These are phyloP conservation scores for Colletotrichum chlorophyti DNA, from an alignment of 2,329 filamentous ascomycete species.

Conservation along the genomic window DNA sequence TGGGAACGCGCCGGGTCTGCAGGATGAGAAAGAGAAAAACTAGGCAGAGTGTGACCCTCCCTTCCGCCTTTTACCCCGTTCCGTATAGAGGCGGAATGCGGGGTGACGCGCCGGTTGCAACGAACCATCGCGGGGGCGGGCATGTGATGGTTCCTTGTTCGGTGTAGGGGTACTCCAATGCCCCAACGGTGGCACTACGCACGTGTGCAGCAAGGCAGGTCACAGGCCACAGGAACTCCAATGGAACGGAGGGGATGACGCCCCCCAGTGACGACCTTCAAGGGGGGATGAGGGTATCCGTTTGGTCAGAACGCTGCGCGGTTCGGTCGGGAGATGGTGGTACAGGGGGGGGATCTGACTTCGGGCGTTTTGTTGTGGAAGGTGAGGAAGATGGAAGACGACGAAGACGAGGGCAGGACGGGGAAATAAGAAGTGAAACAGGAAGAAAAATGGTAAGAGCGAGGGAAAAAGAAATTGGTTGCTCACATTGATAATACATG, in stretches of 20 bases:
- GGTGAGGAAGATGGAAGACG: not conserved
- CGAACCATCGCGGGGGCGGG: constrained; percentile 24
- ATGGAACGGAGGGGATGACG: constrained; percentile 27
- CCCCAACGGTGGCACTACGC: constrained; percentile 22
- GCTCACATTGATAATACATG: constrained; percentile 69
- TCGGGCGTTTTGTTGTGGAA: not conserved
- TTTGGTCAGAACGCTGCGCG: constrained; percentile 1
- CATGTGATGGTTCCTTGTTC: constrained; percentile 25
- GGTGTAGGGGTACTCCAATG: constrained; percentile 15
- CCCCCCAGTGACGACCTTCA: constrained; percentile 39
- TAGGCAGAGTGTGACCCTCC: too few species aligned
- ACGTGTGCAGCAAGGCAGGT: constrained; percentile 30
- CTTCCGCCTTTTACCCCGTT: too few species aligned
- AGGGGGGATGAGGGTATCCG: constrained; percentile 13
- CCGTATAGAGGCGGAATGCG: too few species aligned
- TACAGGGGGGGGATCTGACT: not conserved
- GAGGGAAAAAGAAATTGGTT: not conserved
- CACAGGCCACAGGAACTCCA: constrained; percentile 20
- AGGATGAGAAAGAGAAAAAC: too few species aligned
- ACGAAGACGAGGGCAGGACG: not conserved
- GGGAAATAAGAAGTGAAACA: not conserved
- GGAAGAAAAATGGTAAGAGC: not conserved
- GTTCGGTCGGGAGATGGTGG: not conserved
- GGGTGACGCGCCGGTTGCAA: constrained; percentile 21
- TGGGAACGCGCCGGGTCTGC: too few species aligned